These are phyloP conservation scores for Sporobolomyces phaffii DNA, from an alignment of 768 basidiomycete species.

Conservation along the genomic window DNA sequence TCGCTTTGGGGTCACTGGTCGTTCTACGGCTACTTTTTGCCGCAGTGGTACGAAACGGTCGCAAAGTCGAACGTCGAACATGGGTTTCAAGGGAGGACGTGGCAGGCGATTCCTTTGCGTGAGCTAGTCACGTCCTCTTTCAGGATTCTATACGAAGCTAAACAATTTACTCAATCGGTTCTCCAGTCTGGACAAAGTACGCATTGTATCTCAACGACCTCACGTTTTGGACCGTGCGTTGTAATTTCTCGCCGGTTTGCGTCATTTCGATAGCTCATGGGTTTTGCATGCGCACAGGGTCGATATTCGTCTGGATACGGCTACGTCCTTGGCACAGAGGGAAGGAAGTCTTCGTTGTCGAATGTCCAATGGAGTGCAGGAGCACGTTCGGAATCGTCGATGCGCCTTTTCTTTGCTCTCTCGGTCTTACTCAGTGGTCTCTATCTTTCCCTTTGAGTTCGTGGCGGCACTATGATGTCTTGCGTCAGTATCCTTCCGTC, in stretches of 20 bases:
- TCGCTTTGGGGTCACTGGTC: constrained; percentile 18
- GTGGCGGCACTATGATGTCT: too few species aligned
- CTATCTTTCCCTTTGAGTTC: background rate
- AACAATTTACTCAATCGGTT: too few species aligned
- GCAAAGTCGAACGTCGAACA: background rate
- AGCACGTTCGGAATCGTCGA: background rate
- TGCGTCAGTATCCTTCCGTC: too few species aligned
- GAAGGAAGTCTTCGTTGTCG: background rate
- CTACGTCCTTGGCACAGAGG: background rate
- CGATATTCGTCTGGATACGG: constrained; percentile 17
- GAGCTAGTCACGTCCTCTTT: background rate
- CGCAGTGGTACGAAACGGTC: constrained; percentile 16
- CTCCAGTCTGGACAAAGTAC: constrained; percentile 30
- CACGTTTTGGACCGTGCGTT: constrained; percentile 18
- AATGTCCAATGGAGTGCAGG: background rate
- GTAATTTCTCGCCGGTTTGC: too few species aligned
- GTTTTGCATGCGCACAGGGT: background rate
- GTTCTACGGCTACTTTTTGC: constrained; percentile 19
- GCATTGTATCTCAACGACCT: constrained; percentile 7
- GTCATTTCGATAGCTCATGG: too few species aligned
- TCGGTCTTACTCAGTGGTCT: background rate
- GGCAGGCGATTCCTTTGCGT: constrained; percentile 26
- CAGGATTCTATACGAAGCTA: too few species aligned
- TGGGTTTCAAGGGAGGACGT: constrained; percentile 12
- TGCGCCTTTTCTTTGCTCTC: background rate